Base-by-base conservation (phyloP, 352 stramenopile species). In the Pythium apleroticum region DNA sequence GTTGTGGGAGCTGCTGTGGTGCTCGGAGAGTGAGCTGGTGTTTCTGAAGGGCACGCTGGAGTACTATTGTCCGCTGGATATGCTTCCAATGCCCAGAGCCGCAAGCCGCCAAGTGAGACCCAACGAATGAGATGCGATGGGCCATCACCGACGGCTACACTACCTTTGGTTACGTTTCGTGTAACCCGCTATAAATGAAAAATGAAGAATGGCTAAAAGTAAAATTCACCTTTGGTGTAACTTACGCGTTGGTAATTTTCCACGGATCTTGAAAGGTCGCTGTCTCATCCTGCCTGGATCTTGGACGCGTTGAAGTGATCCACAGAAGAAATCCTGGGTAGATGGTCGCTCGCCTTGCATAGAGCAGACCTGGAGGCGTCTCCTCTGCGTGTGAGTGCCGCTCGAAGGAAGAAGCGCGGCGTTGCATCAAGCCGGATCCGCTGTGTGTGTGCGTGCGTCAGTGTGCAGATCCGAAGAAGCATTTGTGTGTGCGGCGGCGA, bases 191-290 rank as follows among this genome's bases (percentile, higher is more conserved):
- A n/a, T n/a, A n/a, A n/a, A n/a, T n/a, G n/a, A n/a, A n/a, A n/a
- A n/a, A n/a, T n/a, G n/a, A n/a, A n/a, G n/a, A n/a, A n/a, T n/a
- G n/a, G n/a, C n/a, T n/a, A n/a, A n/a, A n/a, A n/a, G n/a, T n/a
- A n/a, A n/a, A n/a, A n/a, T n/a, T n/a, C n/a, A n/a, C n/a, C n/a
- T n/a, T n/a, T n/a, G n/a, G n/a, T 46, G 37, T 52, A 60, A 52
- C 15, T 27, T 52, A 60, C 52, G 39, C 19, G 0, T 28, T 50
- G 17, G 8, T 37, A 64, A 64, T 3, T 28, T 66, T 67, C 60
- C 28, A 28, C 57, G 41, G 62, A 68, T 64, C 63, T 69, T 64
- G 49, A 69, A 63, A 53, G 28, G 63, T 53, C 63, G 55, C 25
- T n/a, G 24, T 41, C 24, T 31, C 20, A 57, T 33, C n/a, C 15